Evolutionary conservation across 306 rosid species (phyloP), one percentile per base, ranked within the genome.

Genomic region (Styphnolobium japonicum): DNA sequence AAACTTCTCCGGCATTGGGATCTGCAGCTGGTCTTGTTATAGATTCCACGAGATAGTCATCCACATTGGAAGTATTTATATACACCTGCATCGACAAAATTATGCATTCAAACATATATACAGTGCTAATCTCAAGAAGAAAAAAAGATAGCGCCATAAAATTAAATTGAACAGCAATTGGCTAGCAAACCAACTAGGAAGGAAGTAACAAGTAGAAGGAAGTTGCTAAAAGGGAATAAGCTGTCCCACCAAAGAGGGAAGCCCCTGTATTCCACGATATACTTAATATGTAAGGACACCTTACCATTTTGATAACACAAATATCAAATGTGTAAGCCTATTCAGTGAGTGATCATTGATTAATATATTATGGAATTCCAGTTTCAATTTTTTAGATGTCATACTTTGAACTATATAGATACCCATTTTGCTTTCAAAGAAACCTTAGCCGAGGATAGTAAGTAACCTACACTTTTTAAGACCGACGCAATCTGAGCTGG

Each of bases 1-100:
- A 95, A 81, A 93, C 98, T 87, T 93, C 99, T 77, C 97, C 93
- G 0, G 99, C 94, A 63, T 93, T 93, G 45, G 96, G 97, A 71
- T 95, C 98, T 55, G 92, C 92, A 67, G 98, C 97, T 72, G 99
- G 98, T 73, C 83, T 85, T 63, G 89, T 81, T 81, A 93, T 95
- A 29, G 99, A 95, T 63, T 95, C 88, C 78, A 95, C 97, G 45
- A 93, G 97, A 85, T 95, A 93, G 81, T 93, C 96, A 82, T 95
- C 99, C 65, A 90, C 99, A 81, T 95, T 95, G 60, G 97, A 79
- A 11, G 90, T 19, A 78, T 93, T 89, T 84, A 79, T 65, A 68
- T 93, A 95, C 55, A 93, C 97, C 97, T 93, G 88, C n/a, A 60
- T 71, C 23, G 57, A 45, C 56, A n/a, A 27, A 77, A 82, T 27